These are phyloP conservation scores for Ceratobasidium sp. DNA, from an alignment of 1,284 basidiomycete species.

Conservation along the genomic window DNA sequence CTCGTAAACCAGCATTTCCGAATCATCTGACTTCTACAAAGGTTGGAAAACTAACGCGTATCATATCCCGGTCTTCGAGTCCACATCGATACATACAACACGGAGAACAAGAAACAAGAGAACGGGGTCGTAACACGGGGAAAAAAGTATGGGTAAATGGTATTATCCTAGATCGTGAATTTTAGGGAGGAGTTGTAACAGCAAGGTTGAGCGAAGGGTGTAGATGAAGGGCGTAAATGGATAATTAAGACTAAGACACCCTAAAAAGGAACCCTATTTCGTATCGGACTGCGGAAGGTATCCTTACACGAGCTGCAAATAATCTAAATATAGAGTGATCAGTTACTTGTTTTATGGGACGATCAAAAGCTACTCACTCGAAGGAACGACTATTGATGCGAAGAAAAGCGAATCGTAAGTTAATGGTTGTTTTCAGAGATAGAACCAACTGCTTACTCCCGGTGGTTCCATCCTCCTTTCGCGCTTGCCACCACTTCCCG, in stretches of 20 bases:
- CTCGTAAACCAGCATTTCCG: too few relatives aligned
- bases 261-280: conserved; percentile 5
- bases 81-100: conserved; percentile 44
- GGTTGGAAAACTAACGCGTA: conserved; percentile 34
- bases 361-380: conserved; percentile 46
- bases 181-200: conserved; percentile 9
- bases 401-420: conserved; percentile 5
- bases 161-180: conserved; percentile 27
- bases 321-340: conserved; percentile 47
- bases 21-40: neutral
- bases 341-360: neutral
- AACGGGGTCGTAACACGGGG: conserved; percentile 1
- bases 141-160: conserved; percentile 23
- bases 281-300: neutral
- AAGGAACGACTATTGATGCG: conserved; percentile 48
- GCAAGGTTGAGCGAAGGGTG: neutral
- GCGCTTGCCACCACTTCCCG: conserved; percentile 97
- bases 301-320: conserved; percentile 51
- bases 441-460: conserved; percentile 67
- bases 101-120: conserved; percentile 26
- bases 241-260: neutral
- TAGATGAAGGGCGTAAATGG: neutral
- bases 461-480: conserved; percentile 82
- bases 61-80: conserved; percentile 35
- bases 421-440: neutral